Evolutionary conservation across 345 rosid genomes (phyloP), one percentile per base, ranked within the genome.

Genomic region (Aquilaria malaccensis): DNA sequence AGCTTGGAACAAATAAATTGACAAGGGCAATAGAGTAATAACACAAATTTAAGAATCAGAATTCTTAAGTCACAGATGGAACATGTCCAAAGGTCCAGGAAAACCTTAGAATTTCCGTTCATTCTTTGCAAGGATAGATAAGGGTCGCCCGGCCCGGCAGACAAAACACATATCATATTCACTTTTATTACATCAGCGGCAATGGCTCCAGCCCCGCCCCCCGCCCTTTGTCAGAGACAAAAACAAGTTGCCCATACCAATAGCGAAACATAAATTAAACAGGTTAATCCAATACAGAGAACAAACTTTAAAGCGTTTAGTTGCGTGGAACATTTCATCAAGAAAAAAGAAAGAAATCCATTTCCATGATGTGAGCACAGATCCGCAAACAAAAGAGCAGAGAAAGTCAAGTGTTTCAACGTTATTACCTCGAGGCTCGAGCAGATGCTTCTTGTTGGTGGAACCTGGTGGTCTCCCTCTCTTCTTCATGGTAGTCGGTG

Each of bases 381-480:
- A 53, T 37, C 30, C 33, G 11, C 7, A 53, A 12, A 11, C 9
- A 10, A 13, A 11, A 31, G 11, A 61, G 12, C 48, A 55, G 9
- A 30, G 30, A 47, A 12, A 14, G 13, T 55, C 58, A 11, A 4
- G 9, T 46, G 45, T 11, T 41, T 7, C 12, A 58, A 58, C 11
- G 32, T 14, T 57, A 45, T 66, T 77, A 91, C 96, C 98, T 52
- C 82, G 60, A 55, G 86, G 81, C 55, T 81, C 74, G 58, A 72
- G 59, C 50, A 58, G 79, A 54, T 68, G 85, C 72, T 85, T 86
- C 72, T 80, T 92, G 70, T 68, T 63, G 43, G 43, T 37, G n/a
- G 96, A 86, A 41, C 98, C 96, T 58, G 80, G 96, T 30, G 98
- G 98, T 67, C 98, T 81, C 41, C 98, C 98, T 72, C 92, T 78